A percentile compares a stretch with the other conserved stretches of the same genome.
These are phyloP conservation scores for Syzygium grande DNA, from an alignment of 345 rosid species.

Conservation along the genomic window DNA sequence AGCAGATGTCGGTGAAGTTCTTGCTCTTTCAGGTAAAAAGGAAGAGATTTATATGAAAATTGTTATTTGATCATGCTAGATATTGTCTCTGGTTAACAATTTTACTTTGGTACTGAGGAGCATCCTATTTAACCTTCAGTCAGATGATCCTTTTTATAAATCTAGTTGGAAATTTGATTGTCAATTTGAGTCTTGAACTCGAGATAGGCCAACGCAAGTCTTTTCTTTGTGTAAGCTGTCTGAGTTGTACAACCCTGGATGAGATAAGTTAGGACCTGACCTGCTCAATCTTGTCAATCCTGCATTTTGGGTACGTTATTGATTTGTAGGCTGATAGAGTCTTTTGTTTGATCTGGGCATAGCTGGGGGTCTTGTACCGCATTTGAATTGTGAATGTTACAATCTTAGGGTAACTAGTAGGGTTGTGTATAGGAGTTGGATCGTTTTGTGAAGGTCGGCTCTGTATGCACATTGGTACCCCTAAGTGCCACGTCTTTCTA, in stretches of 20 bases:
- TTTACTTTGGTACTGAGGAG: neutral
- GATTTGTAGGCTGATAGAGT: neutral
- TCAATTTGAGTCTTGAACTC: neutral
- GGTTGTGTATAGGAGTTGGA: neutral
- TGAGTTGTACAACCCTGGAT: neutral
- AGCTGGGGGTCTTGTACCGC: neutral
- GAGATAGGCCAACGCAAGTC: neutral
- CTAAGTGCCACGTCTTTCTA: neutral
- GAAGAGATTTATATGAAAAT: neutral
- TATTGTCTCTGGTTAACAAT: neutral
- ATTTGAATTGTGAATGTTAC: neutral
- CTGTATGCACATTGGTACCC: neutral
- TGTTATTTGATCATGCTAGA: neutral
- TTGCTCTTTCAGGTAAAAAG: slow-evolving; percentile 37
- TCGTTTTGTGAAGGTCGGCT: neutral
- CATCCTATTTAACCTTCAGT: neutral
- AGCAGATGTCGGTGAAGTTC: slow-evolving; percentile 45
- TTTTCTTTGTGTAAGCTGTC: neutral
- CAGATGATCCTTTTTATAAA: neutral
- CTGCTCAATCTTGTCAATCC: neutral
- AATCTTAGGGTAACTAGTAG: neutral
- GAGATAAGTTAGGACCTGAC: neutral
- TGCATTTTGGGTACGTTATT: neutral
- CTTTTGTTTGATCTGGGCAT: neutral
- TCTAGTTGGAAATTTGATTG: neutral